phyloP scores from a whole-genome alignment of 306 rosid genomes.

The Morella rubra region DNA sequence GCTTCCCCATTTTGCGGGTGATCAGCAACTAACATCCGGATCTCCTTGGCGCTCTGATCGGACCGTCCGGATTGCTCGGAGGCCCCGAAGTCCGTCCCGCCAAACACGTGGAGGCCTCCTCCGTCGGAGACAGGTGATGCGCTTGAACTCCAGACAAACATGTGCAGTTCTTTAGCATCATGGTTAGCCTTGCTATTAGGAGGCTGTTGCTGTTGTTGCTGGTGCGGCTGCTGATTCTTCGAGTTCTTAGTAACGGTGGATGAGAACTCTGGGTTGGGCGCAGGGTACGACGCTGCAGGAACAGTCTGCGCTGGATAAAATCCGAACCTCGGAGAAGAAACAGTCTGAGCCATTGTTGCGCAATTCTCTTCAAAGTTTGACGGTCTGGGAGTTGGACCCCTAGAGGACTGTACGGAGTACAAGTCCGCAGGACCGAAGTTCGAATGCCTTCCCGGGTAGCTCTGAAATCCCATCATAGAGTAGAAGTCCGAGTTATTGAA shows the following conservation, averaged over 20 bases:
- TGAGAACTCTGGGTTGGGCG: slow-evolving; percentile 88
- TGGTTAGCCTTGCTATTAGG: slow-evolving; percentile 36
- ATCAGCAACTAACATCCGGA: slow-evolving; percentile 86
- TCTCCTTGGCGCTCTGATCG: slow-evolving; percentile 92
- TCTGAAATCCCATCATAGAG: slow-evolving; percentile 80
- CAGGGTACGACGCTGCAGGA: slow-evolving; percentile 53
- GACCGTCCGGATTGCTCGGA: slow-evolving; percentile 87
- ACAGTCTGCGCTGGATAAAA: slow-evolving; percentile 57
- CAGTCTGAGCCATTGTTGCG: slow-evolving; percentile 31
- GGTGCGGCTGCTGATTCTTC: slow-evolving; percentile 39
- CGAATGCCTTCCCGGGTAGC: slow-evolving; percentile 61
- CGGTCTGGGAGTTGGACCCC: slow-evolving; percentile 84
- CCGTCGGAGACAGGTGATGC: slow-evolving; percentile 64
- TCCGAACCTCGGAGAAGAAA: slow-evolving; percentile 56
- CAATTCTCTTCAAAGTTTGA: slow-evolving; percentile 83
- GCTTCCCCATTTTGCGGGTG: slow-evolving; percentile 70
- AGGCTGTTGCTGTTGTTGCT: slow-evolving; percentile 27
- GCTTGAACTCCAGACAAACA: slow-evolving; percentile 71
- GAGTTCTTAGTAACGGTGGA: slow-evolving; percentile 42
- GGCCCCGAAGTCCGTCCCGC: slow-evolving; percentile 55
- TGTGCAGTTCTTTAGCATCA: slow-evolving; percentile 62
- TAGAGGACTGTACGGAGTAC: slow-evolving; percentile 81
- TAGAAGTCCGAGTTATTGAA: slow-evolving; percentile 85
- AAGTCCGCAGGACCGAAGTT: slow-evolving; percentile 71
- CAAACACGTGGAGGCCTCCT: slow-evolving; percentile 74